Base-by-base conservation (phyloP, 202 grass and related monocot species). In the Musa balbisiana region DNA sequence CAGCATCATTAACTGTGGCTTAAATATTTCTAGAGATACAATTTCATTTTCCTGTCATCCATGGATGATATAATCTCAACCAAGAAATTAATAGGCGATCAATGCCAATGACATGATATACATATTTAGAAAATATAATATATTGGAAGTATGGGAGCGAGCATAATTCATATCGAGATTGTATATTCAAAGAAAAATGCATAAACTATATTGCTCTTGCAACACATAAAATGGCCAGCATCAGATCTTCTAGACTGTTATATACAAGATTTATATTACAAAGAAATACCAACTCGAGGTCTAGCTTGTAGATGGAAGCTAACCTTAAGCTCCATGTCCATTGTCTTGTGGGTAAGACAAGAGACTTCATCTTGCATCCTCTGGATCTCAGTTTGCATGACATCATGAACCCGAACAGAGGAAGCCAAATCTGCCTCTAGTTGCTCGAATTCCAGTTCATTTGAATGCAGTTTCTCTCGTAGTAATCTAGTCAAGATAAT, bases 351-450 rank as follows among this genome's bases (percentile, higher is more conserved):
- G 49, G 75, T 63, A 17, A 77, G 75, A 66, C 49, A 66, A 21
- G 75, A 77, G 19, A 77, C 11, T 66, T 77, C 62, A 26, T 77
- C 75, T 62, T 77, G 75, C 59, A 77, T 60, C 60, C 75, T 77
- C 75, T 77, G 75, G 15, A 77, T 77, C 75, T 77, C 75, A 26
- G 59, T 77, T 16, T 77, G 60, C 60, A 77, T 17, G 62, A 77
- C 60, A 77, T 77, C 75, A 64, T 77, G 75, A 24, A 52, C 21
- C 62, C 75, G 20, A 16, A 77, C 8, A 14, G 75, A 77, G 53
- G 59, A 64, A 65, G 75, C 60, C 43, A 77, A 66, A 2, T 77
- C 75, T 53, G 75, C 75, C n/a, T 77, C 56, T n/a, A 77, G n/a
- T 24, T 43, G 59, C 33, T 77, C 75, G 11, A 77, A 20, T 77